Evolutionary conservation across 768 basidiomycete genomes (phyloP), one percentile per base, ranked within the genome.

Genomic region (Cystobasidium tubakii): DNA sequence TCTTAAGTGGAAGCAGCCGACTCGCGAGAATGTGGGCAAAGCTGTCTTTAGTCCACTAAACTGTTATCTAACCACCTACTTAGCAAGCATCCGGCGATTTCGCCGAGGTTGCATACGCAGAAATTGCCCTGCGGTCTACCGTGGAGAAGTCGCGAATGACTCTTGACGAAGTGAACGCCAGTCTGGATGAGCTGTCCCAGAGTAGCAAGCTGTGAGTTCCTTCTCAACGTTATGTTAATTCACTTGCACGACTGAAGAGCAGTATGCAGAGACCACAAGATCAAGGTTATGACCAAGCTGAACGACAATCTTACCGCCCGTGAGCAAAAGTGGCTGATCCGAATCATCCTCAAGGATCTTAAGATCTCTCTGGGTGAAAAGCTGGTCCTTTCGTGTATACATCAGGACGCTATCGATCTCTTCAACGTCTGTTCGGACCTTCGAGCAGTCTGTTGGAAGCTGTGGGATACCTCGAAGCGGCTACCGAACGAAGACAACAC

Each of bases 361-460:
- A 85, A 87, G 57, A 94, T 97, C 73, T 90, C 89, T 0, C 89
- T 96, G 63, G 91, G 95, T 81, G 96, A 98, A 81, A 93, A 89
- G 13, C 93, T 93, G 0, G 89, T 98, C 0, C 88, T 99, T 76
- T 83, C 87, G 0, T 88, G 92, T 7, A 92, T 97, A 78, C 96
- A 99, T 81, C 90, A 91, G 0, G 93, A 98, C 77, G 94, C 95
- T 0, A 88, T 91, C 75, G 90, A 92, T 79, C 82, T 96, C 9
- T 99, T 91, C 83, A 97, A 97, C 80, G 93, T 92, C 0, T 97
- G 92, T 80, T 97, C 94, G 0, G 94, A 98, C 81, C 84, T 98
- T 57, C 94, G 94, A 83, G 90, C 90, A 73, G 91, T 99, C 1
- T 88, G 88, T 36, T 97, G 89, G 88, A 88, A 89, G 66, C 83